Evolutionary conservation across 140 eudicot species (phyloP).

Genomic region (Cichorium intybus): DNA sequence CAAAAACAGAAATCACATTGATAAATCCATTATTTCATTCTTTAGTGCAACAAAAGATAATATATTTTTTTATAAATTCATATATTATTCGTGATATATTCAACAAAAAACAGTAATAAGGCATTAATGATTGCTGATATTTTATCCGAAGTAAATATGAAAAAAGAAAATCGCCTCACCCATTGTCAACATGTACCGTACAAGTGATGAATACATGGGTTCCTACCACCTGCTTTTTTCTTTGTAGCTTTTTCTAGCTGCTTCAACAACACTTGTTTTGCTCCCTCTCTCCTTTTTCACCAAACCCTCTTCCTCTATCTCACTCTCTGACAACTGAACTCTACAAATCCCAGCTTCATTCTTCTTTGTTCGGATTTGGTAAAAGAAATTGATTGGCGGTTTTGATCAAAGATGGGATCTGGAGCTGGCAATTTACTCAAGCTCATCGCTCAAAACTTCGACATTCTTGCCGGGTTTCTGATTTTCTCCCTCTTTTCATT

Average conservation of each 20-base stretch:
- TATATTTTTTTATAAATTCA: background rate
- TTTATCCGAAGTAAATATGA: no score
- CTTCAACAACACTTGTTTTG: background rate
- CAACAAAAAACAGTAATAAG: background rate
- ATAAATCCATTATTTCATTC: no score
- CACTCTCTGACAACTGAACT: constrained; percentile 19
- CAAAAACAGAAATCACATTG: no score
- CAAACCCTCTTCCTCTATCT: constrained; percentile 13
- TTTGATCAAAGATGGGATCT: constrained; percentile 43
- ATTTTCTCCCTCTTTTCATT: background rate
- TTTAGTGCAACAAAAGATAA: no score
- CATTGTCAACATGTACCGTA: constrained; percentile 8
- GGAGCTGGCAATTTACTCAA: constrained; percentile 54
- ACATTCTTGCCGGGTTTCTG: constrained; percentile 59
- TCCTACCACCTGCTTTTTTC: background rate
- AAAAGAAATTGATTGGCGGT: background rate
- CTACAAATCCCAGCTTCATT: background rate
- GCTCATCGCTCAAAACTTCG: constrained; percentile 52
- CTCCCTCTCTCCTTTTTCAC: background rate
- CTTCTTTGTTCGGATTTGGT: background rate
- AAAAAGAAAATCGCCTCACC: background rate
- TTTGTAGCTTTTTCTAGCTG: background rate
- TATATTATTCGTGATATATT: background rate
- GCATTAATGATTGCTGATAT: background rate
- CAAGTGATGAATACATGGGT: background rate